These are phyloP conservation scores for Starmera caribaea DNA, from an alignment of 805 yeast genomes.

Conservation along the genomic window DNA sequence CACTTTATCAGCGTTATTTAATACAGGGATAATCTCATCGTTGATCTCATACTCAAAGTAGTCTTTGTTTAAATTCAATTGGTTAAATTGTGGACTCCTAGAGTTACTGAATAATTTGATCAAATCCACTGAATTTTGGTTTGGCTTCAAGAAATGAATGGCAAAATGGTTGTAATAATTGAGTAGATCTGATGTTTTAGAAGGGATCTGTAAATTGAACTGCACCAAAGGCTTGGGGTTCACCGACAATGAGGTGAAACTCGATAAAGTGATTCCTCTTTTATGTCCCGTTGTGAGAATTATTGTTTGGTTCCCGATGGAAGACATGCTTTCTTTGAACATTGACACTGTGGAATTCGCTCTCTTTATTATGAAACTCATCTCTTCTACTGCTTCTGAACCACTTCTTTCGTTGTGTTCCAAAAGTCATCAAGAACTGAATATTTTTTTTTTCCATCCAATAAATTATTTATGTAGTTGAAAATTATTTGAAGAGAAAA, in stretches of 20 bases:
- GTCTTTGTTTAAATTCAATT: conserved; percentile 23
- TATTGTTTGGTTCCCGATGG: conserved; percentile 45
- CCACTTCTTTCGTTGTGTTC: no score
- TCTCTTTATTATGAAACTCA: conserved; percentile 1
- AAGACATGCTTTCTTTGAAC: conserved; percentile 32
- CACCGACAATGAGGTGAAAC: conserved; percentile 75
- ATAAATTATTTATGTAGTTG: no score
- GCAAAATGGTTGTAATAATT: conserved; percentile 56
- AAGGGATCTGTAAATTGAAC: conserved; percentile 81
- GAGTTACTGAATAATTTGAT: conserved; percentile 61
- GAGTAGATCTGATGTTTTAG: conserved; percentile 62
- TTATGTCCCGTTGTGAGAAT: conserved; percentile 35
- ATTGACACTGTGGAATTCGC: conserved; percentile 8
- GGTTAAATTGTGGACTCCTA: conserved; percentile 40
- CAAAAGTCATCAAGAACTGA: no score
- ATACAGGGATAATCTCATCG: conserved; percentile 33
- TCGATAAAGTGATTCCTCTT: conserved; percentile 79
- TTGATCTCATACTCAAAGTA: conserved; percentile 19
- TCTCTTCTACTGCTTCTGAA: neutral
- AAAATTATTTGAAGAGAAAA: neutral
- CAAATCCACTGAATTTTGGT: conserved; percentile 38
- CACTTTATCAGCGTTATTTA: conserved; percentile 47
- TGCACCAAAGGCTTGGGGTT: conserved; percentile 71
- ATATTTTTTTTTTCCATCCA: neutral
- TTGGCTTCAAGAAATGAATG: conserved; percentile 66